Base-by-base conservation (phyloP, 768 basidiomycete genomes). In the Termitomyces heimii region DNA sequence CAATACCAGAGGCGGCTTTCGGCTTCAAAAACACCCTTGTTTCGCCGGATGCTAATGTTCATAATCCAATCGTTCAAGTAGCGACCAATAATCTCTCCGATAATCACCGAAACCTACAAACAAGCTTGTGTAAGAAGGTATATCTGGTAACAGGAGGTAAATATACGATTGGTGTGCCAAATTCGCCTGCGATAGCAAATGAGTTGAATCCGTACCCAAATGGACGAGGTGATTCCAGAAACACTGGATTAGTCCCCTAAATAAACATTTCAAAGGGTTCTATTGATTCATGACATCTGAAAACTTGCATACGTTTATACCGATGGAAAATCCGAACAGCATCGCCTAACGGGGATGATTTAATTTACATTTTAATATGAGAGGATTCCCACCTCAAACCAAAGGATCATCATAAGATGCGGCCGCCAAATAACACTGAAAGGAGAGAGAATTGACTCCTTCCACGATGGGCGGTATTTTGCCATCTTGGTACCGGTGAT, bases 401-500 rank as follows among this genome's bases (percentile, higher is more conserved):
- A 54, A 22, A 74, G 68, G 53, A 75, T 67, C 45, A 71, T 65
- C 40, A 78, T 51, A 8, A 77, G 62, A 50, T 81, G 79, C 0
- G 82, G 82, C 24, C 80, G 64, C 78, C 79, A 81, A 29, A 81
- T 55, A 20, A 82, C 68, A 51, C 71, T 71, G 49, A 80, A 62
- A 16, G 73, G 71, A 10, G 70, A 62, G 1, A 66, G 57, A 46
- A 77, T 56, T 24, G 70, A 66, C 31, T 75, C 72, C 20, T 34
- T 57, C 77, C 79, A 80, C 0, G 70, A 57, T 9, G 60, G 34
- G 28, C 65, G 64, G 44, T 76, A 77, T 57, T 74, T 71, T 2
- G 76, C 67, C 82, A 83, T 81, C 52, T 76, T 76, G n/a, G 62
- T 35, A 2, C 82, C 83, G 0, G 82, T 84, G 40, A 81, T 66